A percentile compares a stretch with the other conserved stretches of the same genome.
Conservation (phyloP, 2,329 filamentous ascomycete genomes). For the Aspergillus aculeatinus region DNA sequence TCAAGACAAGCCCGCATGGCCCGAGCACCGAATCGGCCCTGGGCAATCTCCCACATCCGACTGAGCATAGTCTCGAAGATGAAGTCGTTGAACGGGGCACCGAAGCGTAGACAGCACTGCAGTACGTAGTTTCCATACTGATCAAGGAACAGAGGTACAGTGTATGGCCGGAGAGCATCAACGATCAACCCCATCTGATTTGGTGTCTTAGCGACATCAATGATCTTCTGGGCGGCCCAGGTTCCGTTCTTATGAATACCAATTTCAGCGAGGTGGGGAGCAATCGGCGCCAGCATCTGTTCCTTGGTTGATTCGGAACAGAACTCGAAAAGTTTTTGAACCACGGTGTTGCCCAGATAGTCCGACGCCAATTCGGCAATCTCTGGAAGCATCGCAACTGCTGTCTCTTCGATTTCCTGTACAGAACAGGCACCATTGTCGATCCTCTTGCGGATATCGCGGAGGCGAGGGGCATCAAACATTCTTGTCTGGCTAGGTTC, state of each 20-base stretch:
- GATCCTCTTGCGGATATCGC: conserved; percentile 95
- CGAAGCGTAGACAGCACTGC: conserved; percentile 93
- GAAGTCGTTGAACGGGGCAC: conserved; percentile 84
- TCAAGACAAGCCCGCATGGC: conserved; percentile 97
- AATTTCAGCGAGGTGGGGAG: conserved; percentile 91
- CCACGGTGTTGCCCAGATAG: conserved; percentile 98
- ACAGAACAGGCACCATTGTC: conserved; percentile 88
- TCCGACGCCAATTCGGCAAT: conserved; percentile 93
- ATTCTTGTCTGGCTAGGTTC: conserved; percentile 86
- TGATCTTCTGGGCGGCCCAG: conserved; percentile 99
- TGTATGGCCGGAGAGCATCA: conserved; percentile 79
- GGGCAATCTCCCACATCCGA: conserved; percentile 87
- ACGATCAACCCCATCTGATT: conserved; percentile 82
- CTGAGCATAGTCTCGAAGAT: conserved; percentile 98
- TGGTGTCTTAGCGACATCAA: conserved; percentile 86
- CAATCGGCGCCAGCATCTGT: conserved; percentile 83
- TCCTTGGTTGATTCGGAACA: conserved; percentile 89
- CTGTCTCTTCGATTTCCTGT: conserved; percentile 87
- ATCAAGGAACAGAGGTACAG: conserved; percentile 87
- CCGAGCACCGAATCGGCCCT: conserved; percentile 89
- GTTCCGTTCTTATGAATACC: conserved; percentile 99
- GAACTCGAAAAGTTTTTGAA: conserved; percentile 96
- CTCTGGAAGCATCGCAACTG: conserved; percentile 91
- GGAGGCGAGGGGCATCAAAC: conserved; percentile 89
- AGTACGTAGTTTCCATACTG: conserved; percentile 99